Conservation (phyloP, 805 yeast genomes). For the Lachancea quebecensis region DNA sequence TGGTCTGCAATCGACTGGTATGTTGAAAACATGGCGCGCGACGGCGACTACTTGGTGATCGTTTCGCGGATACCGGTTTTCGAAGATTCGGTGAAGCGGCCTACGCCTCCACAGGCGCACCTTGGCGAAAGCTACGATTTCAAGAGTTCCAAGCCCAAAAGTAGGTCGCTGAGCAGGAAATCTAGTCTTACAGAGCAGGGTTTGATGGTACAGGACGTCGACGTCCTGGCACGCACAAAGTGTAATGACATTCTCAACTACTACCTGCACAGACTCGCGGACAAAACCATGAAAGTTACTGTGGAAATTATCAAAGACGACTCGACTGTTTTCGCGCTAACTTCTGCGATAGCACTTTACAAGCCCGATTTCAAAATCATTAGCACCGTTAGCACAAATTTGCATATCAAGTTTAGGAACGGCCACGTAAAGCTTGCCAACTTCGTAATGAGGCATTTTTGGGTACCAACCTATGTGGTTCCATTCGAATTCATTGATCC, state of each 20-base stretch:
- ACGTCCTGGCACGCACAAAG: constrained; percentile 21
- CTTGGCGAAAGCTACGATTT: constrained; percentile 1
- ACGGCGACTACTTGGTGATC: constrained; percentile 60
- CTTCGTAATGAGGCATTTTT: constrained; percentile 26
- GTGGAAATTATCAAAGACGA: constrained; percentile 27
- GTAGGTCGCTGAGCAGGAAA: background rate
- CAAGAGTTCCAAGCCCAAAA: background rate
- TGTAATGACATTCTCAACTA: constrained; percentile 22
- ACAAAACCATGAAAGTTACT: constrained; percentile 26
- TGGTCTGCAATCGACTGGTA: constrained; percentile 76
- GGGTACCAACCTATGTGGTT: constrained; percentile 25
- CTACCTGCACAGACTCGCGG: constrained; percentile 19
- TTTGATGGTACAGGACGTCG: constrained; percentile 19
- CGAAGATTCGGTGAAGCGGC: constrained; percentile 11
- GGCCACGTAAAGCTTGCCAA: constrained; percentile 30
- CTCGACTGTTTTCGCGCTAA: constrained; percentile 20
- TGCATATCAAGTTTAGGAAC: constrained; percentile 32
- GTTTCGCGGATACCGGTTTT: constrained; percentile 43
- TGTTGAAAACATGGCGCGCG: constrained; percentile 44
- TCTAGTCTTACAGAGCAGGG: constrained; percentile 9
- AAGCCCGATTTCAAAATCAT: constrained; percentile 27
- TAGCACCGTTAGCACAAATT: constrained; percentile 30
- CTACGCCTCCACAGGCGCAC: background rate
- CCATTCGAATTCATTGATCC: constrained; percentile 32
- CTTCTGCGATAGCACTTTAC: constrained; percentile 21